These are phyloP conservation scores for Cystobasidium onofrii DNA, from an alignment of 768 basidiomycete genomes.

Conservation along the genomic window DNA sequence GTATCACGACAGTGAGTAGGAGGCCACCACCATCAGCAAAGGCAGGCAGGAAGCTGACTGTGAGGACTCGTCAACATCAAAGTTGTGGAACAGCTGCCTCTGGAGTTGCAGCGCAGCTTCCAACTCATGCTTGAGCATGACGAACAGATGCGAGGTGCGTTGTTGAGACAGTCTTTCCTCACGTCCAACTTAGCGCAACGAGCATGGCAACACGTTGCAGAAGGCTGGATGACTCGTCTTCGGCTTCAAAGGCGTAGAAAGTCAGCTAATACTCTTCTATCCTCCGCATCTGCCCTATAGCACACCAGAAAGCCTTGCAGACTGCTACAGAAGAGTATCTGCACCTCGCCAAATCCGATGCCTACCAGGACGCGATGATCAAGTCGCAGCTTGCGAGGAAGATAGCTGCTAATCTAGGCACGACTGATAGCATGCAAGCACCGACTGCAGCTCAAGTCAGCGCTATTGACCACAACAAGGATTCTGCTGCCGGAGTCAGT, in stretches of 20 bases:
- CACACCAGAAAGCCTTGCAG: background rate
- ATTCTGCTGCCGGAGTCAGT: background rate
- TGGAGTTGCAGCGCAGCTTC: constrained; percentile 64
- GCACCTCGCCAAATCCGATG: background rate
- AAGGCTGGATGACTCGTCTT: background rate
- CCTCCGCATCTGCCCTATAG: background rate
- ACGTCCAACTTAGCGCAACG: background rate
- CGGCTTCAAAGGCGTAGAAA: background rate
- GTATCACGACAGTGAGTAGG: constrained; percentile 60
- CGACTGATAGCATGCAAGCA: background rate
- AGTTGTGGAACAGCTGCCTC: constrained; percentile 72
- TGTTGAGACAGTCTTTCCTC: background rate
- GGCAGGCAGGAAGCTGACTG: background rate
- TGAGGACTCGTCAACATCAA: background rate
- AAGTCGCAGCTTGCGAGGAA: background rate
- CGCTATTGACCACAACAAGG: background rate
- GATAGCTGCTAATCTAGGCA: constrained; percentile 1
- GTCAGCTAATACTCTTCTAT: background rate
- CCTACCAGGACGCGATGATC: constrained; percentile 1
- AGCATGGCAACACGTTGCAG: background rate
- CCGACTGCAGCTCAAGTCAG: background rate
- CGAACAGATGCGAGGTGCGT: constrained; percentile 55
- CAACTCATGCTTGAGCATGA: constrained; percentile 66
- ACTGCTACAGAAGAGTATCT: constrained; percentile 1
- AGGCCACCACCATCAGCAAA: background rate